Conservation (phyloP, 495 filamentous ascomycete genomes). For the Penicillium fimorum region DNA sequence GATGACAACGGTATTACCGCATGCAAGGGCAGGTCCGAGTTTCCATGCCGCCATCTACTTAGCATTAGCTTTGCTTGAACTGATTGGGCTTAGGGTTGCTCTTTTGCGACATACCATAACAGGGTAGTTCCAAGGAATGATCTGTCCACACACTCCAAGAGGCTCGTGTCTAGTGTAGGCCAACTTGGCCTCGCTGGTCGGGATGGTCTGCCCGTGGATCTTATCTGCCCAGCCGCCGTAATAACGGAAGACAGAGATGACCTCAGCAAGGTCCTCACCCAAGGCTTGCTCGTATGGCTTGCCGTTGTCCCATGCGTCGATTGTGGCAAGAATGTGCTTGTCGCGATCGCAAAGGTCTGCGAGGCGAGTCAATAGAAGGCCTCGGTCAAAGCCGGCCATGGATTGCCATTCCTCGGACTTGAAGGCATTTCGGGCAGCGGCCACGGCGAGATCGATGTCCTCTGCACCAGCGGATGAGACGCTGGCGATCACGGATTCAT, state of each 20-base stretch:
- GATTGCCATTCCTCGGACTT: conserved; percentile 71
- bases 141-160: conserved; percentile 79
- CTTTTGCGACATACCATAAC: conserved; percentile 25
- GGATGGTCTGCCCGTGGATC: conserved; percentile 77
- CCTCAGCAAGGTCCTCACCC: conserved; percentile 64
- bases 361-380: conserved; percentile 65
- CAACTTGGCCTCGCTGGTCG: conserved; percentile 67
- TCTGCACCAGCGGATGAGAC: conserved; percentile 71
- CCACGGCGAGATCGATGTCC: conserved; percentile 75
- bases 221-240: conserved; percentile 73
- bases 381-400: conserved; percentile 64
- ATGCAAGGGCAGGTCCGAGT: conserved; percentile 51
- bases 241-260: conserved; percentile 64
- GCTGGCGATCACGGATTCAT: conserved; percentile 51
- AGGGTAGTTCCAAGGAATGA: conserved; percentile 87
- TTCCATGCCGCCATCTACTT: conserved; percentile 85
- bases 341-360: conserved; percentile 64
- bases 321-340: conserved; percentile 67
- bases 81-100: background rate
- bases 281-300: conserved; percentile 69
- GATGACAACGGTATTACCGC: conserved; percentile 78
- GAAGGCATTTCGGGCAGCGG: conserved; percentile 72
- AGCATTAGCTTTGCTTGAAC: background rate
- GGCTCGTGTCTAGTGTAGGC: conserved; percentile 81
- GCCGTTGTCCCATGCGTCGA: conserved; percentile 84